phyloP scores from a whole-genome alignment of 2,329 filamentous ascomycete species.

The Lachnum nothofagi region DNA sequence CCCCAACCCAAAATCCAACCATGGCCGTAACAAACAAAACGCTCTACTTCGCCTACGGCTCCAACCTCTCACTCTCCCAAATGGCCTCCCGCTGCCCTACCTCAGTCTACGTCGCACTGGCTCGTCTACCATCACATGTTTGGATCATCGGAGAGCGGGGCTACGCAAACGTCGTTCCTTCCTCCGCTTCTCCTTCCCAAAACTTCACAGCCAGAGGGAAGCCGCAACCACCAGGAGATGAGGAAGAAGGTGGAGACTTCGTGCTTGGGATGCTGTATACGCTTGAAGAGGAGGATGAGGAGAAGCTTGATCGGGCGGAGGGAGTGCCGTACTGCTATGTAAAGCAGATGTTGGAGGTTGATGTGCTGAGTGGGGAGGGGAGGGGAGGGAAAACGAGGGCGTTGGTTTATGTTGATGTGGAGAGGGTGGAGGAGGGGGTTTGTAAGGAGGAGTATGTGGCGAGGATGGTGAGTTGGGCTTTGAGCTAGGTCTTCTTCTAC shows the following conservation, averaged over 20 bases:
- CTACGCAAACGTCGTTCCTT: conserved; percentile 56
- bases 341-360: conserved; percentile 45
- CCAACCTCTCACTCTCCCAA: conserved; percentile 61
- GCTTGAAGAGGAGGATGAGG: conserved; percentile 47
- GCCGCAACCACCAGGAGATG: not conserved
- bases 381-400: conserved; percentile 33
- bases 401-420: conserved; percentile 56
- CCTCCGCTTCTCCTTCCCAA: not conserved
- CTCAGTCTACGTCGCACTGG: conserved; percentile 46
- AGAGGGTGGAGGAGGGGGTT: conserved; percentile 34
- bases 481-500: no score
- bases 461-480: conserved; percentile 62
- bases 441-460: conserved; percentile 55
- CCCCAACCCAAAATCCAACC: not conserved
- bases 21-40: not conserved
- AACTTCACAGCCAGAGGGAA: not conserved
- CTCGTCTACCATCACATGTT: conserved; percentile 48
- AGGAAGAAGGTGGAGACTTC: conserved; percentile 3
- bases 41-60: conserved; percentile 67
- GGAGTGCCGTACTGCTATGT: conserved; percentile 58
- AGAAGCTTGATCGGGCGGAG: conserved; percentile 51
- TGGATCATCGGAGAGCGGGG: conserved; percentile 65
- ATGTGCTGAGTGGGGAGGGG: conserved; percentile 26
- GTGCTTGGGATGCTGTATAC: conserved; percentile 52
- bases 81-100: conserved; percentile 58